These are phyloP conservation scores for Echinochloa phyllopogon DNA, from an alignment of 176 grass and related monocot genomes.

Conservation along the genomic window DNA sequence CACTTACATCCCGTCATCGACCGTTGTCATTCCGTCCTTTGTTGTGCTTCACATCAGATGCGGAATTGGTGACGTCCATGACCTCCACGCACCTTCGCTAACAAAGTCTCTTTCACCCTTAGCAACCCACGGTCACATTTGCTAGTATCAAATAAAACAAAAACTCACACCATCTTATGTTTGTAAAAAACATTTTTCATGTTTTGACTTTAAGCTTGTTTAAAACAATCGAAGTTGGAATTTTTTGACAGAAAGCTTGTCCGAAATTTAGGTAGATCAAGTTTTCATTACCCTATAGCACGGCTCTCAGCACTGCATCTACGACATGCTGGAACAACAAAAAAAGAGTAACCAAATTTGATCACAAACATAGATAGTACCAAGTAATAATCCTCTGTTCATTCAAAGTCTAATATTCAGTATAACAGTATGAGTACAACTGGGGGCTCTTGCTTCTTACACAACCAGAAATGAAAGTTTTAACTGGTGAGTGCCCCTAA, in stretches of 20 bases:
- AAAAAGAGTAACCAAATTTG: not conserved
- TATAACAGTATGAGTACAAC: not conserved
- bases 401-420: not conserved
- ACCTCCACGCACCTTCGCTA: no score
- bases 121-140: no score
- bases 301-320: not conserved
- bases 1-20: no score
- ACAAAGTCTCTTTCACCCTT: no score
- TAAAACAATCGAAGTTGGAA: not conserved
- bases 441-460: conserved; percentile 5
- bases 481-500: not conserved
- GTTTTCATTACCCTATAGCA: not conserved
- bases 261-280: not conserved
- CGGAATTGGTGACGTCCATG: no score
- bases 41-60: no score
- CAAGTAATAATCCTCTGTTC: not conserved
- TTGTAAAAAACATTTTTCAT: no score
- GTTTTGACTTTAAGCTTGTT: no score
- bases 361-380: not conserved
- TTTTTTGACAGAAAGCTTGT: not conserved
- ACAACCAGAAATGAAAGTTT: conserved; percentile 13
- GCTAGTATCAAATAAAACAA: no score
- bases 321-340: not conserved
- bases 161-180: no score
- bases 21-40: no score